Base-by-base conservation (phyloP, 1,139 yeast species). In the Blastobotrys indianensis region DNA sequence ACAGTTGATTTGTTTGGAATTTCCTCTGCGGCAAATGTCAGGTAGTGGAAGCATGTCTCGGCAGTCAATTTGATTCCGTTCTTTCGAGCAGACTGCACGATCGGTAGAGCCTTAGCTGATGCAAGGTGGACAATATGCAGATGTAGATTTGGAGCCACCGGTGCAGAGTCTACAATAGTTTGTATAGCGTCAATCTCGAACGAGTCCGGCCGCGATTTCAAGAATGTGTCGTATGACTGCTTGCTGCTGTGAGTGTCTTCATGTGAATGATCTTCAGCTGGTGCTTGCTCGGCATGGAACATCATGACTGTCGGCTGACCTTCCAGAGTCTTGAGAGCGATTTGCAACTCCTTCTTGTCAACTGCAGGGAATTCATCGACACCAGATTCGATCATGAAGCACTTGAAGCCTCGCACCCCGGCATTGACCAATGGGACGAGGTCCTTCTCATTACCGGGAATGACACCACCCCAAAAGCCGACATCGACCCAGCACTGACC, bases 381-480 rank as follows among this genome's bases (percentile, higher is more conserved):
- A 23, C 97, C 97, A 45, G 92, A 81, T 54, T 87, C 95, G 57
- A 88, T 86, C 69, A 88, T 68, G 58, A 90, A 90, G 32, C 95
- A 92, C 63, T 88, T 88, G 69, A 88, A 88, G 0, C 97, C 97
- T 46, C 95, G 73, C 2, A 88, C 95, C 39, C 97, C 97, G 59
- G 85, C 82, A 48, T 78, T 66, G 49, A 87, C 80, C 55, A 90
- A 73, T 0, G 95, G 95, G 20, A 75, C 70, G 54, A 88, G 71
- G 54, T 85, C 80, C 10, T 74, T 68, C 15, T 55, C 63, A 63
- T 90, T 90, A 48, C 74, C 75, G 3, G 97, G 97, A 33, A 90
- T 76, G 53, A 88, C 69, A 0, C 97, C 97, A 45, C 97, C 97
- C 97, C 97, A 90, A 64, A 90, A 88, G 0, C 88, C 97, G 10